Evolutionary conservation across 2,329 filamentous ascomycete species (phyloP), one percentile per base, ranked within the genome.

Genomic region (Fusarium torreyae): DNA sequence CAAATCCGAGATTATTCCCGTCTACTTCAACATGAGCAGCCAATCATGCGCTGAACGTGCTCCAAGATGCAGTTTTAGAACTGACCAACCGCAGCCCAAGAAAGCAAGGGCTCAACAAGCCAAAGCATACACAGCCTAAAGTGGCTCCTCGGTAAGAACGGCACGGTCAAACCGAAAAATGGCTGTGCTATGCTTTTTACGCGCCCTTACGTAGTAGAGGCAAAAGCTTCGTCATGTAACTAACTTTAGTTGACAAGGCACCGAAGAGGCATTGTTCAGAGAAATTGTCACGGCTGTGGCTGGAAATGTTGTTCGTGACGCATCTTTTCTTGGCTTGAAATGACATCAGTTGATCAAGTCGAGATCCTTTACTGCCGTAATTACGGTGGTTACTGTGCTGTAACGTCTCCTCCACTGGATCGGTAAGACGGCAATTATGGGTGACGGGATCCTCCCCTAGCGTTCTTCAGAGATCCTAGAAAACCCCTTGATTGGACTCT

Each of bases 61-160:
- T 11, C 10, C 28, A 36, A 36, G 15, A 7, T 17, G 14, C 26
- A 28, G 15, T 9, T 22, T 28, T 3, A 36, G 34, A 48, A 34
- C 33, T 28, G 26, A 22, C 46, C 13, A 36, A 46, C 43, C 26
- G 17, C 43, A 31, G 26, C 15, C 18, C 26, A 42, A 31, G 13
- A 20, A 33, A 11, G n/a, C n/a, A 36, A 34, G 28, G 24, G 33
- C 24, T 18, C 38, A 42, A 31, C 13, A 26, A 44, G 39, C 15
- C 9, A 36, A 31, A n/a, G 20, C 5, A 40, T 18, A 26, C 14
- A 58, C 45, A 43, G 36, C 38, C 43, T 38, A 52, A 44, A 50
- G 53, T 55, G 52, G 53, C 59, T 51, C 38, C 17, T 55, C 65
- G 63, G 65, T 55, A 68, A 63, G 26, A 36, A 49, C 65, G 65